Base-by-base conservation (phyloP, 495 filamentous ascomycete genomes). In the Sordaria brevicollis region DNA sequence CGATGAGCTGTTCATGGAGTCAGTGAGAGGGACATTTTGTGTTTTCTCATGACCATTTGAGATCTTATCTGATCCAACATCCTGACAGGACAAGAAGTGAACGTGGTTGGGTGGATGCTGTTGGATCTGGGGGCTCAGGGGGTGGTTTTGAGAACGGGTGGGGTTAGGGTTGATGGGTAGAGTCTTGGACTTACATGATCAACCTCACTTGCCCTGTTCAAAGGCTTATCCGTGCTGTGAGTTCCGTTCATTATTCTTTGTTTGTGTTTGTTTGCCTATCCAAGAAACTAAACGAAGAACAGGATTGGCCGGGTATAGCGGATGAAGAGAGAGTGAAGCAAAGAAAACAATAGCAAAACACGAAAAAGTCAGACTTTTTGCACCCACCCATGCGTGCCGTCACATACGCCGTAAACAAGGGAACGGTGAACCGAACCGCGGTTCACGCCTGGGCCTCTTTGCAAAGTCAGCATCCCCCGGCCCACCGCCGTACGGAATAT, bases 1-100 rank as follows among this genome's bases (percentile, higher is more conserved):
- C 84, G 11, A 96, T 81, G 36, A 95, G 86, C 93, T 94, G 25
- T 37, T 31, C 2, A 15, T 33, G 34, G 31, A 65, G 66, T 69
- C 31, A 72, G 41, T 25, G 4, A 41, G 39, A 17, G 36, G 43
- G 13, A 11, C 0, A 35, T 17, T 19, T 15, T 29, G 5, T 3
- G 19, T 54, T n/a, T 5, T 6, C 6, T 29, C 10, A 29, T 25
- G 9, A 29, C 29, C 19, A 29, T 13, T 25, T 54, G 11, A 9
- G 6, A 29, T 54, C 21, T 54, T 29, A 6, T 29, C 25, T 29
- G 19, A 31, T 31, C 5, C 1, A 29, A 11, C 29, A 21, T 29
- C 25, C 13, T 25, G 19, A 19, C 29, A n/a, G n/a, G 21, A 54
- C n/a, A n/a, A n/a, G n/a, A 11, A 7, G 43, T 13, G 11, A 29